Evolutionary conservation across 2,329 filamentous ascomycete genomes (phyloP), one percentile per base, ranked within the genome.

Genomic region (Fusarium goolgardi): DNA sequence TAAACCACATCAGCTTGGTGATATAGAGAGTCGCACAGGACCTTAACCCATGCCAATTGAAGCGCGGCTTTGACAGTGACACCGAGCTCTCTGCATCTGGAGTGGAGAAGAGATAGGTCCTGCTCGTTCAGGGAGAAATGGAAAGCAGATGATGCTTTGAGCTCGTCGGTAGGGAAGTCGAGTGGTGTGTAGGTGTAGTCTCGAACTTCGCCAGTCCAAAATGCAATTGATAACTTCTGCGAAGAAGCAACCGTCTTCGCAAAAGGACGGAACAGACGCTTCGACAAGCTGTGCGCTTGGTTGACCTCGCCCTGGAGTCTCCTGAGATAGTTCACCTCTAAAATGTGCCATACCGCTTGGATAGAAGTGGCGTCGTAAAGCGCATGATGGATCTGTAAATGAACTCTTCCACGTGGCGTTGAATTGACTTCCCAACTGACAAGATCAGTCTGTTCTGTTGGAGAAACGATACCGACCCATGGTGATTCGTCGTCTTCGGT

Each of bases 391-490:
- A 67, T 67, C 5, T 20, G 55, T 0, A 67, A 15, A 9, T 67
- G 29, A 0, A 67, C 25, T 13, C 47, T 31, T 0, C 58, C 63
- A 1, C 44, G 34, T 0, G 35, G 9, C 10, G 15, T 29, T 23
- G 39, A 2, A 2, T 55, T 41, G 15, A 32, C 27, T 9, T 64
- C 20, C 43, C 63, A 67, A 11, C 18, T 64, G 3, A 67, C 49
- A 3, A 50, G 31, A 1, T 67, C 53, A 3, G 44, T 64, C 11
- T 67, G 63, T 6, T 67, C 63, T 1, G 52, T 44, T 4, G 64
- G 59, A 0, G 64, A 67, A 8, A 67, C 49, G 3, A 67, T 27
- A 4, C 64, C 64, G 5, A 67, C 43, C 64, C 64, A 67, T 1
- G 64, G 64, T 0, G 58, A 47, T 1, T 59, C 39, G 6, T 67